Evolutionary conservation across 306 rosid genomes (phyloP).

Genomic region (Bauhinia variegata): DNA sequence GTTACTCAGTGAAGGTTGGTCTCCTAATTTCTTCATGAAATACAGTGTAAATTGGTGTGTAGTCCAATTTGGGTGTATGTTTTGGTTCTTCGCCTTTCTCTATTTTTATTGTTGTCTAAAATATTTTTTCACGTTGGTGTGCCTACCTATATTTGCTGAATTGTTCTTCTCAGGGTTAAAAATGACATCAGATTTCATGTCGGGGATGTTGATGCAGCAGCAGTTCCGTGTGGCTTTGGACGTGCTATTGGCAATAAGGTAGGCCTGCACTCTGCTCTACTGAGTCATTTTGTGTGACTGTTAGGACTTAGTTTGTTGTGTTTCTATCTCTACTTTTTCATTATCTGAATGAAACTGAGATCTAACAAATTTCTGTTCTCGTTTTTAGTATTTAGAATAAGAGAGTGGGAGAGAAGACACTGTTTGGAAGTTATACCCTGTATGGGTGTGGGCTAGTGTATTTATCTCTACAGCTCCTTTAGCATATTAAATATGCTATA

Average conservation of each 20-base stretch:
- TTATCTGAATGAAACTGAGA: conserved; percentile 19
- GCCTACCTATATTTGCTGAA: conserved; percentile 38
- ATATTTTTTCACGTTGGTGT: conserved; percentile 25
- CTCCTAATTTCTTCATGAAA: conserved; percentile 31
- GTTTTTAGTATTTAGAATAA: neutral
- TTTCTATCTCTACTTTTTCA: conserved; percentile 1
- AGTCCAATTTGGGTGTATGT: conserved; percentile 27
- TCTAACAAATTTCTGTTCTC: conserved; percentile 1
- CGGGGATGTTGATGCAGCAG: conserved; percentile 96
- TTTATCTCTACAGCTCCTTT: too few species aligned
- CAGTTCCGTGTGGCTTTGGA: conserved; percentile 99
- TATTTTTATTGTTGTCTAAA: conserved; percentile 7
- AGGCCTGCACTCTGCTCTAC: conserved; percentile 30
- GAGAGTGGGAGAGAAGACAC: too few species aligned
- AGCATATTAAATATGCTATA: too few species aligned
- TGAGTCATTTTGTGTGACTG: conserved; percentile 25
- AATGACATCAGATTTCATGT: conserved; percentile 63
- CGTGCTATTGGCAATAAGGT: conserved; percentile 99
- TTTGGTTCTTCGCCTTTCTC: neutral
- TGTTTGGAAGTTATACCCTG: too few species aligned
- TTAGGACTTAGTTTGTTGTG: conserved; percentile 24
- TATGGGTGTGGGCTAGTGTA: too few species aligned
- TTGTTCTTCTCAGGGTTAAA: conserved; percentile 71
- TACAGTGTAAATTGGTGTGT: conserved; percentile 20
- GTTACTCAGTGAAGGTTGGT: conserved; percentile 14